These are phyloP conservation scores for Rhododendron ferrugineum DNA, from an alignment of 148 eudicot genomes.

Conservation along the genomic window DNA sequence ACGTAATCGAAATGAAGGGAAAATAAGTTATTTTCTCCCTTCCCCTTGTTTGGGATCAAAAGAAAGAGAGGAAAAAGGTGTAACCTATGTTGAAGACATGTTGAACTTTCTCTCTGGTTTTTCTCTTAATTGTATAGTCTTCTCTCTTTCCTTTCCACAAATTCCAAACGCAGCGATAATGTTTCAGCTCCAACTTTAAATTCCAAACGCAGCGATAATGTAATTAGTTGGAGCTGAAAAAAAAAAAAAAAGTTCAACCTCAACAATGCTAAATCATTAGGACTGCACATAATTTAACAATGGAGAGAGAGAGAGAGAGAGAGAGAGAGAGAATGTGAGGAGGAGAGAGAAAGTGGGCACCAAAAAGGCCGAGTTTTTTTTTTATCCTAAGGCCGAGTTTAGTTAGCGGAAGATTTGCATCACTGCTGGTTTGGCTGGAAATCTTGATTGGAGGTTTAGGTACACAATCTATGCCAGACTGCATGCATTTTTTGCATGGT, in stretches of 20 bases:
- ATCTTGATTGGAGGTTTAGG: background rate
- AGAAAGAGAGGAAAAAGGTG: background rate
- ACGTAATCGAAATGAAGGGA: background rate
- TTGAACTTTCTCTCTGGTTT: background rate
- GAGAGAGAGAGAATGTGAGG: background rate
- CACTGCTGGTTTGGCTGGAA: background rate
- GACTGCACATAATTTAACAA: background rate
- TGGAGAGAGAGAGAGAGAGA: background rate
- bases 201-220: background rate
- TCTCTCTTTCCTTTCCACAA: background rate
- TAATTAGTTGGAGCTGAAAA: slow-evolving; percentile 17
- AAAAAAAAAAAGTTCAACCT: background rate
- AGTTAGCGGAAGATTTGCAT: background rate
- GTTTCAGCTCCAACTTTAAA: slow-evolving; percentile 16
- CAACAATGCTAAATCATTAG: background rate
- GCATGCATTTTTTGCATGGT: background rate
- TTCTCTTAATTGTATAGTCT: background rate
- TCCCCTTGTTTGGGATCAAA: background rate
- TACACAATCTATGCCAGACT: background rate
- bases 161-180: background rate
- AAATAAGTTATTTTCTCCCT: background rate
- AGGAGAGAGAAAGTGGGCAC: background rate
- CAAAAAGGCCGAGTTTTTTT: background rate
- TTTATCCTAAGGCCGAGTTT: background rate
- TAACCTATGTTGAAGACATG: background rate